Conservation (phyloP, 2,329 filamentous ascomycete genomes). For the Aureobasidium sp. region DNA sequence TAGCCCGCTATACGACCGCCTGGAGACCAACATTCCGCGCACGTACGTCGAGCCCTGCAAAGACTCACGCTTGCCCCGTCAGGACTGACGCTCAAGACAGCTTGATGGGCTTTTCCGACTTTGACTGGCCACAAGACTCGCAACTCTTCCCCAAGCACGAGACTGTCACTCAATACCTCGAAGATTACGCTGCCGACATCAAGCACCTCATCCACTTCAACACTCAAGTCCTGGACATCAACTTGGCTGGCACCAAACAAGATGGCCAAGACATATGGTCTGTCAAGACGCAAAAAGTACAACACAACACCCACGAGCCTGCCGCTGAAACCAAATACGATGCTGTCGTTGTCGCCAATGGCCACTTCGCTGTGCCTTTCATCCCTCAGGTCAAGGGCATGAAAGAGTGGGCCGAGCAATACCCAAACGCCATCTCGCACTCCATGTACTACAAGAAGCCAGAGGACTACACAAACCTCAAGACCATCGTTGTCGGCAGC, state of each 20-base stretch:
- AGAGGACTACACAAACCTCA: slow-evolving; percentile 51
- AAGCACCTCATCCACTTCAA: slow-evolving; percentile 61
- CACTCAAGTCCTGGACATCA: slow-evolving; percentile 60
- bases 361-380: slow-evolving; percentile 42
- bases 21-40: slow-evolving; percentile 84
- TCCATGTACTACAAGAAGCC: slow-evolving; percentile 74
- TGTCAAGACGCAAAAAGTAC: slow-evolving; percentile 48
- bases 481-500: slow-evolving; percentile 77
- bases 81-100: slow-evolving; percentile 68
- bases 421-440: slow-evolving; percentile 38
- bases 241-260: slow-evolving; percentile 21
- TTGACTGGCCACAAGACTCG: slow-evolving; percentile 43
- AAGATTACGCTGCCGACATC: slow-evolving; percentile 63
- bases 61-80: slow-evolving; percentile 71
- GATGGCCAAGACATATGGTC: slow-evolving; percentile 47
- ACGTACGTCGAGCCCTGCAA: slow-evolving; percentile 39
- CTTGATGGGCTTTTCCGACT: slow-evolving; percentile 74
- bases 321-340: slow-evolving; percentile 39
- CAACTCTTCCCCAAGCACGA: slow-evolving; percentile 69
- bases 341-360: slow-evolving; percentile 42
- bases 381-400: slow-evolving; percentile 38
- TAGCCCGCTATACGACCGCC: slow-evolving; percentile 73
- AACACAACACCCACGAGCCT: slow-evolving; percentile 30
- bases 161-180: slow-evolving; percentile 66
- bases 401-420: slow-evolving; percentile 32